A percentile compares a stretch with the other conserved stretches of the same genome.
Evolutionary conservation across 495 filamentous ascomycete genomes (phyloP).

Genomic region (Aspergillus sparsus): DNA sequence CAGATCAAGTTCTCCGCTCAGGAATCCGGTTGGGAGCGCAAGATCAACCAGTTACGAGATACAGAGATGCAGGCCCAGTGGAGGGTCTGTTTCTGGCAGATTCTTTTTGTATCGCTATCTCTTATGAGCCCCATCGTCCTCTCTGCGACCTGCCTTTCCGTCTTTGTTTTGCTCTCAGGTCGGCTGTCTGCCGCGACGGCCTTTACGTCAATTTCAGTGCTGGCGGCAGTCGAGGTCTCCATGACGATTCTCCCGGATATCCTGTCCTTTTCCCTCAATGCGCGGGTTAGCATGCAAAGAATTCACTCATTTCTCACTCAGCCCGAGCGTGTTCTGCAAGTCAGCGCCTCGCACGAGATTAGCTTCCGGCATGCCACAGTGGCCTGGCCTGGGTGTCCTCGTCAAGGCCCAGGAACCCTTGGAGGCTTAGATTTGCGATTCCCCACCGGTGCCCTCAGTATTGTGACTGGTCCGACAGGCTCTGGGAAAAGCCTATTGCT

Average conservation of each 20-base stretch:
- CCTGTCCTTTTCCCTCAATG: slow-evolving; percentile 66
- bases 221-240: slow-evolving; percentile 68
- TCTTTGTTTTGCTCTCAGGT: slow-evolving; percentile 64
- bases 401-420: slow-evolving; percentile 62
- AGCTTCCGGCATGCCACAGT: slow-evolving; percentile 69
- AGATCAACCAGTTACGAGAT: slow-evolving; percentile 63
- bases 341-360: slow-evolving; percentile 56
- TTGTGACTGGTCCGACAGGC: slow-evolving; percentile 55
- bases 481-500: slow-evolving; percentile 63
- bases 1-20: slow-evolving; percentile 88
- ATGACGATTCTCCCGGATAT: slow-evolving; percentile 73
- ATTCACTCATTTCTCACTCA: slow-evolving; percentile 71
- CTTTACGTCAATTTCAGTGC: slow-evolving; percentile 77
- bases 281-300: slow-evolving; percentile 70
- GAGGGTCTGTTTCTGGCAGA: slow-evolving; percentile 63
- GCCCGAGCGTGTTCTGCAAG: slow-evolving; percentile 63
- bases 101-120: slow-evolving; percentile 61
- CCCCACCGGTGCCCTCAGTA: slow-evolving; percentile 63
- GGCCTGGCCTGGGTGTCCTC: slow-evolving; percentile 63
- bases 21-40: slow-evolving; percentile 76
- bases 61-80: slow-evolving; percentile 67
- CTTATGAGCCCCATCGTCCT: slow-evolving; percentile 72
- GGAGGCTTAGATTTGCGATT: slow-evolving; percentile 64
- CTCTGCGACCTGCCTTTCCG: slow-evolving; percentile 66
- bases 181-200: slow-evolving; percentile 71